These are phyloP conservation scores for Coemansia sp. DNA, from an alignment of 192 early-diverging fungal species.

Conservation along the genomic window DNA sequence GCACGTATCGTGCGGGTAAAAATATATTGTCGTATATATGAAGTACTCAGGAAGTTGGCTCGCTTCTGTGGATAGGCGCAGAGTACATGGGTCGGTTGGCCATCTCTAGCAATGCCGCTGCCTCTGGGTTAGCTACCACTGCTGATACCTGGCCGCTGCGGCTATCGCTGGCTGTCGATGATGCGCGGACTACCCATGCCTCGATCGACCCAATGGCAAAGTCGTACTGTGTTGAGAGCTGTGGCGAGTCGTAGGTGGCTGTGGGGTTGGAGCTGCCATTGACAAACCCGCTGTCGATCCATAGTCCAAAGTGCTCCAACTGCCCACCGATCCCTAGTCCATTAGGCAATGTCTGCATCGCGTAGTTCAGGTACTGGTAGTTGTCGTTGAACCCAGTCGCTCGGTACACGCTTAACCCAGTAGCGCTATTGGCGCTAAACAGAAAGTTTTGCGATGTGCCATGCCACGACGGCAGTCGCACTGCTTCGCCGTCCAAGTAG, in stretches of 20 bases:
- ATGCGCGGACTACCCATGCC: slow-evolving; percentile 70
- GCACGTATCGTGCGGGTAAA: slow-evolving; percentile 41
- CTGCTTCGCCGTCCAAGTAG: slow-evolving; percentile 65
- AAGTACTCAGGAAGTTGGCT: background rate
- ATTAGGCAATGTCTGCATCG: slow-evolving; percentile 74
- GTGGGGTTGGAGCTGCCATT: slow-evolving; percentile 67
- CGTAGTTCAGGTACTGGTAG: slow-evolving; percentile 78
- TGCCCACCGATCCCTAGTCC: slow-evolving; percentile 79
- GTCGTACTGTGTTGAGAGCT: slow-evolving; percentile 57
- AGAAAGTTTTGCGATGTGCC: slow-evolving; percentile 66
- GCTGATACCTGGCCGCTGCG: slow-evolving; percentile 45
- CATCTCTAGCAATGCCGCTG: slow-evolving; percentile 75
- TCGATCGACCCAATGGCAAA: slow-evolving; percentile 73
- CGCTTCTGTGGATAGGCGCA: background rate
- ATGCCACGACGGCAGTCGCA: slow-evolving; percentile 64
- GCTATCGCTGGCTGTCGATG: slow-evolving; percentile 43
- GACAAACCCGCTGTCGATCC: slow-evolving; percentile 67
- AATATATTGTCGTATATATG: background rate
- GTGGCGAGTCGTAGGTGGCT: slow-evolving; percentile 67
- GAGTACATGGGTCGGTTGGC: slow-evolving; percentile 73
- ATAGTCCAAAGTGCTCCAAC: slow-evolving; percentile 72
- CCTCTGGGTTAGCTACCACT: slow-evolving; percentile 66
- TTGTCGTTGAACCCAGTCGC: slow-evolving; percentile 64
- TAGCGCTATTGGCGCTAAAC: slow-evolving; percentile 47
- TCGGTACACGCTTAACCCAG: slow-evolving; percentile 25